These are phyloP conservation scores for Prunus armeniaca DNA, from an alignment of 306 rosid species.

Conservation along the genomic window DNA sequence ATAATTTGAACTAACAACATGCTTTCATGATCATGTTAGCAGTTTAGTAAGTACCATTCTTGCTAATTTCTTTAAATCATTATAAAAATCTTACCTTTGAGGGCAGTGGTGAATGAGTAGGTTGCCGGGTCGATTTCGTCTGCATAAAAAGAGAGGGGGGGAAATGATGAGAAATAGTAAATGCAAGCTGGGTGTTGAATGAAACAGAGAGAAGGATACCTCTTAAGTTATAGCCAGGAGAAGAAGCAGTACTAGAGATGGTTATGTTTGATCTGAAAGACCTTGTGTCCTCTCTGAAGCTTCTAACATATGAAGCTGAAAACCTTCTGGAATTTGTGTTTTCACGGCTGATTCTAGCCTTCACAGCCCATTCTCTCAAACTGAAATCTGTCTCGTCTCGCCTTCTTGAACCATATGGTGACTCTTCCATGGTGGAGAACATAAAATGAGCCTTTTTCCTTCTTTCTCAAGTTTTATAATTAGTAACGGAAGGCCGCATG, in stretches of 20 bases:
- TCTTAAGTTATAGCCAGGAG: constrained; percentile 75
- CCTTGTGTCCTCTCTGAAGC: constrained; percentile 75
- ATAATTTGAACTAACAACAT: not conserved
- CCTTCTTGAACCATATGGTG: constrained; percentile 36
- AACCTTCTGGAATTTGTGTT: constrained; percentile 64
- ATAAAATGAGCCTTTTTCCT: constrained; percentile 16
- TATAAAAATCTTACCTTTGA: constrained; percentile 48
- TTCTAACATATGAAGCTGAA: constrained; percentile 83
- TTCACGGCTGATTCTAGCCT: constrained; percentile 48
- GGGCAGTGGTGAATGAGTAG: constrained; percentile 83
- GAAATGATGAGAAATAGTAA: constrained; percentile 8
- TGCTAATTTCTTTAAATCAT: not conserved
- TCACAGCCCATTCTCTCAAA: constrained; percentile 65
- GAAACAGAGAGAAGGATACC: constrained; percentile 30
- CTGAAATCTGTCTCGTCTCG: constrained; percentile 71
- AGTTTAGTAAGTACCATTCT: not conserved
- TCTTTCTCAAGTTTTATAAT: not conserved
- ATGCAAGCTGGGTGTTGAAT: not conserved
- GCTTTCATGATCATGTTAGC: not conserved
- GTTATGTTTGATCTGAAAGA: constrained; percentile 81
- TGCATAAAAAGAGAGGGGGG: constrained; percentile 28
- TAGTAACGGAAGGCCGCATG: not conserved
- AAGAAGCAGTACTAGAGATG: constrained; percentile 87
- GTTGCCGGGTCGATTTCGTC: constrained; percentile 96
- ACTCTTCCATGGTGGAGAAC: constrained; percentile 47